A percentile compares a stretch with the other conserved stretches of the same genome.
phyloP scores from a whole-genome alignment of 1,139 yeast genomes.

The Debaryomyces psychrophilus region DNA sequence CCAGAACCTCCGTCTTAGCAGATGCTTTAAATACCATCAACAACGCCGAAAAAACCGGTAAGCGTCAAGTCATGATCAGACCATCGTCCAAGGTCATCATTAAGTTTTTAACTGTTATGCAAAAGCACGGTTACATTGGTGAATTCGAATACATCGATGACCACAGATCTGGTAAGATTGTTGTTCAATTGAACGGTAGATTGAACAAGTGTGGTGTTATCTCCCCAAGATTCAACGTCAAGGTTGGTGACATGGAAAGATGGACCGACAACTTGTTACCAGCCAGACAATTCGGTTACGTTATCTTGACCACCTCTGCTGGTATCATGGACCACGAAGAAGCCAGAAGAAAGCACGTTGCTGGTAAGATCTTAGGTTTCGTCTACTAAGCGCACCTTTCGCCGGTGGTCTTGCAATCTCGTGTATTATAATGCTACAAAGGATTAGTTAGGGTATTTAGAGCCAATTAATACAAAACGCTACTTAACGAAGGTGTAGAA shows the following conservation, averaged over 20 bases:
- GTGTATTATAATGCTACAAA: conserved; percentile 9
- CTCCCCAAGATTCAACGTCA: conserved; percentile 97
- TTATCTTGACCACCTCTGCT: conserved; percentile 96
- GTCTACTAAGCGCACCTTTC: conserved; percentile 62
- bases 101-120: conserved; percentile 96
- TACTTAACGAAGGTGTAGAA: conserved; percentile 1
- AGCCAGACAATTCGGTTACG: conserved; percentile 98
- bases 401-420: not conserved
- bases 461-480: conserved; percentile 8
- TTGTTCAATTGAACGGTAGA: conserved; percentile 96
- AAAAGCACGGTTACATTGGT: conserved; percentile 98
- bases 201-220: conserved; percentile 98
- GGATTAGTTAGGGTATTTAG: conserved; percentile 6
- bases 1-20: conserved; percentile 98
- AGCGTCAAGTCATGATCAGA: conserved; percentile 98
- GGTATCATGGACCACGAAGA: conserved; percentile 99
- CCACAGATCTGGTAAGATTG: conserved; percentile 98
- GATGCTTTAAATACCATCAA: conserved; percentile 98
- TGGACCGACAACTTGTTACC: conserved; percentile 98
- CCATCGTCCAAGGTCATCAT: conserved; percentile 98
- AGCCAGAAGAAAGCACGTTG: conserved; percentile 99
- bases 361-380: conserved; percentile 96
- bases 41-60: conserved; percentile 99
- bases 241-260: conserved; percentile 90
- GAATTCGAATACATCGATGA: conserved; percentile 98